Conservation (phyloP, 495 filamentous ascomycete species). For the Parachaetomium inaequale region DNA sequence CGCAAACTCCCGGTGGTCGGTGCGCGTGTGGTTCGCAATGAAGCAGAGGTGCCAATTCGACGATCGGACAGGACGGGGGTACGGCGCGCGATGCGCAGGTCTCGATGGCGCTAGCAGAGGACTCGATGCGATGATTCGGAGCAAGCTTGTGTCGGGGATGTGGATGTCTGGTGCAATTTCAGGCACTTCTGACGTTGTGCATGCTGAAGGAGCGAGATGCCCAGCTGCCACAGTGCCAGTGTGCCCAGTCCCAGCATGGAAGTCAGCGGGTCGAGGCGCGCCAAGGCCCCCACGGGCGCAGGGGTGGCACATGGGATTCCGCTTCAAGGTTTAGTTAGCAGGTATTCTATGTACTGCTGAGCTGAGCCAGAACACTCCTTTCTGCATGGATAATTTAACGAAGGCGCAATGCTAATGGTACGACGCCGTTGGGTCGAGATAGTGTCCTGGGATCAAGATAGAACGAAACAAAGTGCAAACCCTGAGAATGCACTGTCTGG, state of each 20-base stretch:
- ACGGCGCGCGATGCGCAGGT: background rate
- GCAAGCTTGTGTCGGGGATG: background rate
- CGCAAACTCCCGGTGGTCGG: background rate
- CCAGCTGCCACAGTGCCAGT: background rate
- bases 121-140: constrained; percentile 9
- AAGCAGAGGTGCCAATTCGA: background rate
- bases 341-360: no score
- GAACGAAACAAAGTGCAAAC: no score
- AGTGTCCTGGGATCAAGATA: no score
- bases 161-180: constrained; percentile 19
- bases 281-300: constrained; percentile 10
- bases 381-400: no score
- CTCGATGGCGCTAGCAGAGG: background rate
- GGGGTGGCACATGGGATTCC: constrained; percentile 1
- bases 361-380: no score
- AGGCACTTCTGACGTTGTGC: constrained; percentile 10
- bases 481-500: background rate
- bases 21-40: background rate
- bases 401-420: no score
- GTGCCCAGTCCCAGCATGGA: background rate
- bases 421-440: no score
- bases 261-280: background rate
- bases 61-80: background rate
- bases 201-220: background rate
- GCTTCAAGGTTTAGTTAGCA: no score